Percentiles rank a stretch among this genome's conserved stretches.
These are phyloP conservation scores for Nitzschia putrida DNA, from an alignment of 108 stramenopile species.

Conservation along the genomic window DNA sequence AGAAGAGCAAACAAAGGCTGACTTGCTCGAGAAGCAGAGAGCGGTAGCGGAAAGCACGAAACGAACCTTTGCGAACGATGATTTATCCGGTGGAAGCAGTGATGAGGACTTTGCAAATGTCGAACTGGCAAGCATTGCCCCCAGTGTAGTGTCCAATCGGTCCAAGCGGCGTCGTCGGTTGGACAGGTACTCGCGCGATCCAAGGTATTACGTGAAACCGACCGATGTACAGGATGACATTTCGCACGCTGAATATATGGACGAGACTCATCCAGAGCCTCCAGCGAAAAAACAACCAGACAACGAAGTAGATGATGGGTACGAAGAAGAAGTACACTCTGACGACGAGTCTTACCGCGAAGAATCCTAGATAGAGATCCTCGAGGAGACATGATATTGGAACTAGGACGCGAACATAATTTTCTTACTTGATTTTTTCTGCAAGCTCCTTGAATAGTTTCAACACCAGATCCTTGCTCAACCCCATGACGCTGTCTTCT, in stretches of 20 bases:
- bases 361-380: background rate
- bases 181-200: slow-evolving; percentile 11
- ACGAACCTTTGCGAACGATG: slow-evolving; percentile 4
- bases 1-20: background rate
- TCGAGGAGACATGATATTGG: background rate
- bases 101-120: background rate
- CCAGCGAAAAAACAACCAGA: background rate
- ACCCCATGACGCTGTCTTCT: slow-evolving; percentile 84
- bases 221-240: background rate
- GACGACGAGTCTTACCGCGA: slow-evolving; percentile 9
- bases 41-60: slow-evolving; percentile 4
- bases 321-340: slow-evolving; percentile 5
- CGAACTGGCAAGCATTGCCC: background rate
- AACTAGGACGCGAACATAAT: background rate
- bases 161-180: slow-evolving; percentile 1
- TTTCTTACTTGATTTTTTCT: slow-evolving; percentile 29
- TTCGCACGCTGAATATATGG: background rate
- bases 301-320: slow-evolving; percentile 1
- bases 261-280: background rate
- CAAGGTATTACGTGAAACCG: background rate
- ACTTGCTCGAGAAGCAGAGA: slow-evolving; percentile 7
- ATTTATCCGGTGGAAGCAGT: background rate
- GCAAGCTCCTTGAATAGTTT: slow-evolving; percentile 49
- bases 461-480: slow-evolving; percentile 66
- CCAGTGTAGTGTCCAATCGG: background rate